Evolutionary conservation across 1,284 basidiomycete species (phyloP).

Genomic region (Termitomyces sp.): DNA sequence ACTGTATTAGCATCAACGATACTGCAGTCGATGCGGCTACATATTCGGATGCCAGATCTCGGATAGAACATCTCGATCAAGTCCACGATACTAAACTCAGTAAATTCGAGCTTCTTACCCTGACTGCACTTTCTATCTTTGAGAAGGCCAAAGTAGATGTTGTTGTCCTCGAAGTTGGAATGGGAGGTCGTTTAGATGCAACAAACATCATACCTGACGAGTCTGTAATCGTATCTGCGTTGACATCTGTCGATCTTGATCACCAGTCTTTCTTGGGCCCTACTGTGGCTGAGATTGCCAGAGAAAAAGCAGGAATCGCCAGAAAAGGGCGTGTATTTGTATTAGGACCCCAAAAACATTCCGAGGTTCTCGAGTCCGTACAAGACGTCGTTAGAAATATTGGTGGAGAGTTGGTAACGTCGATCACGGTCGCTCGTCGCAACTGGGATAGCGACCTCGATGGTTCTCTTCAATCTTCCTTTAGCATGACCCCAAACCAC

Average conservation of each 20-base stretch:
- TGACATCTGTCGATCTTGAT: constrained; percentile 88
- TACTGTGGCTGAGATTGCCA: constrained; percentile 71
- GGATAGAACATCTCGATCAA: constrained; percentile 50
- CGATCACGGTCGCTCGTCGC: constrained; percentile 25
- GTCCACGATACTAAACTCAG: constrained; percentile 49
- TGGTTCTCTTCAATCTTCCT: constrained; percentile 30
- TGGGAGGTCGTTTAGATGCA: constrained; percentile 91
- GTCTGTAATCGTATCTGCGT: constrained; percentile 70
- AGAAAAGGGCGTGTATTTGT: constrained; percentile 68
- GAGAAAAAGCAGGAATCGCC: constrained; percentile 84
- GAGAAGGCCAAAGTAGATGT: constrained; percentile 69
- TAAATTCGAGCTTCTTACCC: constrained; percentile 82
- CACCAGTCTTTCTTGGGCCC: constrained; percentile 88
- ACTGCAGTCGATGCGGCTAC: constrained; percentile 42
- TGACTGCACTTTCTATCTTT: constrained; percentile 72
- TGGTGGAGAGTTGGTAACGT: constrained; percentile 39
- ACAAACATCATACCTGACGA: constrained; percentile 83
- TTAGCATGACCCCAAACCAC: constrained; percentile 17
- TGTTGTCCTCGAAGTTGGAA: constrained; percentile 88
- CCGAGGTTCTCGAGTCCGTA: constrained; percentile 39
- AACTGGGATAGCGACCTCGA: constrained; percentile 33
- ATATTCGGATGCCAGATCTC: constrained; percentile 47
- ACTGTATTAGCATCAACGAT: constrained; percentile 74
- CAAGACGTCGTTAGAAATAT: constrained; percentile 25
- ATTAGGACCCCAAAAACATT: constrained; percentile 63